Conservation (phyloP, 2,329 filamentous ascomycete genomes). For the Ophiocordyceps australis region DNA sequence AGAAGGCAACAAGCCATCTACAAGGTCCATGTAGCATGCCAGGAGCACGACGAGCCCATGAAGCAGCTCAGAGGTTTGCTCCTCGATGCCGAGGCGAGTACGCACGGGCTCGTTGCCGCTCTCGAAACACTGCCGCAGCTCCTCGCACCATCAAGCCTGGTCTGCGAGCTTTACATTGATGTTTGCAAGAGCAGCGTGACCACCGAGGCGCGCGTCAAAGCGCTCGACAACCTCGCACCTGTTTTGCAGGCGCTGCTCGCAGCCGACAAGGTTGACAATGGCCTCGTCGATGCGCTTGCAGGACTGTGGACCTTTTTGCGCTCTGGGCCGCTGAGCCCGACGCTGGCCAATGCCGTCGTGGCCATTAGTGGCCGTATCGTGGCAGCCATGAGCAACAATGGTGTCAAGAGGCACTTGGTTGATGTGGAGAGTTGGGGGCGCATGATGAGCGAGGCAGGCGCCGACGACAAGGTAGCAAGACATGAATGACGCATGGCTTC, state of each 20-base stretch:
- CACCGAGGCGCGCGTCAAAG: conserved; percentile 25
- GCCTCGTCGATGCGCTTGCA: conserved; percentile 16
- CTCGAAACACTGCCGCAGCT: conserved; percentile 14
- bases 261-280: conserved; percentile 5
- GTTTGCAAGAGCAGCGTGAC: conserved; percentile 17
- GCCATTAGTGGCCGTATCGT: conserved; percentile 26
- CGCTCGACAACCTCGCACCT: conserved; percentile 26
- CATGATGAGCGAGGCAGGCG: conserved; percentile 28
- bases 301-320: conserved; percentile 21
- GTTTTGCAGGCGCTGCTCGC: conserved; percentile 22
- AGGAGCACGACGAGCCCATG: conserved; percentile 6
- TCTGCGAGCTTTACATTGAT: conserved; percentile 24
- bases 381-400: conserved; percentile 14
- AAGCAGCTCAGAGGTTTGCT: conserved; percentile 10
- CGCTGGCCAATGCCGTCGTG: conserved; percentile 29
- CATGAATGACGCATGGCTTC: neutral
- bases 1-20: conserved; percentile 18
- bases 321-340: conserved; percentile 22
- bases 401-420: conserved; percentile 3
- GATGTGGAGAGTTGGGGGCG: conserved; percentile 23
- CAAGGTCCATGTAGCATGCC: conserved; percentile 14
- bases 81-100: conserved; percentile 9
- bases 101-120: conserved; percentile 16
- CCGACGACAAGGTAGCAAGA: conserved; percentile 25
- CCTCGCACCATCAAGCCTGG: conserved; percentile 8